Evolutionary conservation across 2,329 filamentous ascomycete genomes (phyloP).

Genomic region (Botrytis deweyae): DNA sequence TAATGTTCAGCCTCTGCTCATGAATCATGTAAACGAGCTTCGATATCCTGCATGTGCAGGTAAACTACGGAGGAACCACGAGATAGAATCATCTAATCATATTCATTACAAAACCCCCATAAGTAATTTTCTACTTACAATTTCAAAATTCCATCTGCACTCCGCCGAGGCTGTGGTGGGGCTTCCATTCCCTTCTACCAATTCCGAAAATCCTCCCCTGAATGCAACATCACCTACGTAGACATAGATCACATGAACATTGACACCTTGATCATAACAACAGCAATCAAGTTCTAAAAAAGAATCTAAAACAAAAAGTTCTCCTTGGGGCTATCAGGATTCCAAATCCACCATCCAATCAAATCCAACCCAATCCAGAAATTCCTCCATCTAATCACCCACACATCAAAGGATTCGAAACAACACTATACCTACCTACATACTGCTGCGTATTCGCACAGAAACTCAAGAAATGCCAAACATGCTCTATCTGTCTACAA

Average conservation of each 20-base stretch:
- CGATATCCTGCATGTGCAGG: not conserved
- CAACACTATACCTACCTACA: not conserved
- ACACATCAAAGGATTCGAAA: conserved; percentile 15
- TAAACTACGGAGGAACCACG: not conserved
- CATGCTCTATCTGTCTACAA: not conserved
- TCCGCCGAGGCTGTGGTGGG: conserved; percentile 13
- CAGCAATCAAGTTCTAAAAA: conserved; percentile 14
- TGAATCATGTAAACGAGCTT: not conserved
- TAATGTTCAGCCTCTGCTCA: not conserved
- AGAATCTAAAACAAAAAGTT: conserved; percentile 4
- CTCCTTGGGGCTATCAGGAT: not conserved
- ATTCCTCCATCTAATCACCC: not conserved
- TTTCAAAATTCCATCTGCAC: conserved; percentile 7
- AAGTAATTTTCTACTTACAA: not conserved
- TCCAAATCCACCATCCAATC: not conserved
- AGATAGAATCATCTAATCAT: not conserved
- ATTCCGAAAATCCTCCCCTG: not conserved
- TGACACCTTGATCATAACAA: not conserved
- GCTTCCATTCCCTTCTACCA: not conserved
- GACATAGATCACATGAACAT: not conserved
- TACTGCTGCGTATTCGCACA: not conserved
- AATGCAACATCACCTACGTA: not conserved
- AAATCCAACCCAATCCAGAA: not conserved
- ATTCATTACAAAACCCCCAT: not conserved
- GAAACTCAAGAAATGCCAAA: not conserved